Percentiles rank a stretch among this genome's conserved stretches.
phyloP scores from a whole-genome alignment of 2,329 filamentous ascomycete genomes.

The Ophiostoma triangulosporum region DNA sequence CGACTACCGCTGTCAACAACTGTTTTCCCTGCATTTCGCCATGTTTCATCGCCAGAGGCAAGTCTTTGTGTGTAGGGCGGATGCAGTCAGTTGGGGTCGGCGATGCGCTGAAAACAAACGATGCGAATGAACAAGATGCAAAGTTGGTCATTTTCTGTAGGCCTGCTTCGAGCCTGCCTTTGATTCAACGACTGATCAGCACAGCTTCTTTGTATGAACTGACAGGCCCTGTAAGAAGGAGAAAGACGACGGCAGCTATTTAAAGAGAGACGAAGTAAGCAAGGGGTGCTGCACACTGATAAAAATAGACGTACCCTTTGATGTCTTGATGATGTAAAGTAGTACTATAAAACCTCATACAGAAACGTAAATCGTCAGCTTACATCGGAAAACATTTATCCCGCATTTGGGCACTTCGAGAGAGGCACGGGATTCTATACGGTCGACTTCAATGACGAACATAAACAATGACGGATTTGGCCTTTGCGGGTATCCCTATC shows the following conservation, averaged over 20 bases:
- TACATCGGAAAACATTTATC: too few relatives aligned
- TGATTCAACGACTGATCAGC: not conserved
- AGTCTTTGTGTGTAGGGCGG: not conserved
- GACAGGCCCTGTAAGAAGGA: not conserved
- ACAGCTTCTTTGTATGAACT: not conserved
- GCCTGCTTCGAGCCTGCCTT: not conserved
- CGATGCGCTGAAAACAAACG: not conserved
- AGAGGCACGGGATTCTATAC: too few relatives aligned
- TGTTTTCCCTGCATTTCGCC: not conserved
- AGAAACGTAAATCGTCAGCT: too few relatives aligned
- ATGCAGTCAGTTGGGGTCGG: not conserved
- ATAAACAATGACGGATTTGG: conserved; percentile 21
- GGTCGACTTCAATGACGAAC: conserved; percentile 20
- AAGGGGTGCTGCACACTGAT: not conserved
- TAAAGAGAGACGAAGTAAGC: not conserved
- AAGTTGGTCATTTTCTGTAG: not conserved
- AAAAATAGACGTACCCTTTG: not conserved
- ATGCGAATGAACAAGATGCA: not conserved
- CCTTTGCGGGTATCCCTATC: conserved; percentile 22
- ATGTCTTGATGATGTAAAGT: not conserved
- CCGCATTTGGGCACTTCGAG: too few relatives aligned
- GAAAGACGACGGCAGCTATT: not conserved
- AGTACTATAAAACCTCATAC: not conserved
- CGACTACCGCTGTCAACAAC: not conserved
- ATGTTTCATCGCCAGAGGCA: not conserved